A percentile compares a stretch with the other conserved stretches of the same genome.
phyloP scores from a whole-genome alignment of 1,284 basidiomycete genomes.

The Cyathus pygmaeus region DNA sequence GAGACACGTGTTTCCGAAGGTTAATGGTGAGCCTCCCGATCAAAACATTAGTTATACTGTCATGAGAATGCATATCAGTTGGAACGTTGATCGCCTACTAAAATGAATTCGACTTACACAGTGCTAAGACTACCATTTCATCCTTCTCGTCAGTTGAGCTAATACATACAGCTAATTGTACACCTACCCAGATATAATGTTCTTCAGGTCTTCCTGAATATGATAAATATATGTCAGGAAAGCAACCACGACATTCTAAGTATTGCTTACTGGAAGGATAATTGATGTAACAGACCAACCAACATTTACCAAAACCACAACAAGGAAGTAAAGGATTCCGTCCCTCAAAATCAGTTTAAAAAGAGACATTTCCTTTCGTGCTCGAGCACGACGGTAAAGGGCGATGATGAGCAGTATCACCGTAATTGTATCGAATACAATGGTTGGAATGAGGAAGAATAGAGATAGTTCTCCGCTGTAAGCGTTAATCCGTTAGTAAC shows the following conservation, averaged over 20 bases:
- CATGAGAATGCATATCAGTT: not conserved
- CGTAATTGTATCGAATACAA: not conserved
- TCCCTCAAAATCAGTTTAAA: not conserved
- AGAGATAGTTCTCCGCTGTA: not conserved
- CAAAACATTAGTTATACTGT: not conserved
- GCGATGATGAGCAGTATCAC: not conserved
- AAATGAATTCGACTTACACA: not conserved
- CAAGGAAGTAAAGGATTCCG: not conserved
- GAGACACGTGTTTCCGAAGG: conserved; percentile 1
- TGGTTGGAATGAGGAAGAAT: not conserved
- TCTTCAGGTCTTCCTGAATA: not conserved
- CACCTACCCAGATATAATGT: not conserved
- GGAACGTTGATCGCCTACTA: not conserved
- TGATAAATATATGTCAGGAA: not conserved
- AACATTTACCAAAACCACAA: not conserved
- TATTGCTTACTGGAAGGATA: not conserved
- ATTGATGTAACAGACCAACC: not conserved
- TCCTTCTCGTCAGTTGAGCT: not conserved
- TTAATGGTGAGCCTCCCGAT: not conserved
- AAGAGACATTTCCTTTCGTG: not conserved
- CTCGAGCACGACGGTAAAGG: not conserved
- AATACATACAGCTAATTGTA: not conserved
- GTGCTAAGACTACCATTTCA: not conserved
- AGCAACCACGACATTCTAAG: too few relatives aligned
- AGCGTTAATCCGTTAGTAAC: not conserved